A percentile compares a stretch with the other conserved stretches of the same genome.
Conservation (phyloP, 257 asterid genomes). For the Misopates orontium region DNA sequence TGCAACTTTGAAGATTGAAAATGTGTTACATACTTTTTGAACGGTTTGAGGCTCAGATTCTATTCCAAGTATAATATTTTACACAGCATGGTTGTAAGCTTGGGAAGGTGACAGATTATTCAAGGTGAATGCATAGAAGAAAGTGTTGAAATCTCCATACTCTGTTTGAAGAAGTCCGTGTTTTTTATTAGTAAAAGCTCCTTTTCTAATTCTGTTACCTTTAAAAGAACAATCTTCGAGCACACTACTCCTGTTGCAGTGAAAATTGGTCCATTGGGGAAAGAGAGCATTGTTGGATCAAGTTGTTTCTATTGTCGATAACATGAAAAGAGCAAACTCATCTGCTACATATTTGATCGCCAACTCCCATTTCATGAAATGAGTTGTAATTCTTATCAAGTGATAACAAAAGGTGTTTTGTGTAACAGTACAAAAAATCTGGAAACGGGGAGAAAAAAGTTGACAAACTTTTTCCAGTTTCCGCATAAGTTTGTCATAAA, state of each 20-base stretch:
- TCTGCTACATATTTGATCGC: too few species aligned
- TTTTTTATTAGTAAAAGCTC: too few species aligned
- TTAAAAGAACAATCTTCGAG: background rate
- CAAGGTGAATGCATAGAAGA: background rate
- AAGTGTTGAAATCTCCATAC: too few species aligned
- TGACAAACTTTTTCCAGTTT: background rate
- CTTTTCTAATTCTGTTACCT: background rate
- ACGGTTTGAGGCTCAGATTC: background rate
- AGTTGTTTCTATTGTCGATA: too few species aligned
- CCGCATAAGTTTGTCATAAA: background rate
- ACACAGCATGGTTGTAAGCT: background rate
- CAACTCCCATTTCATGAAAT: too few species aligned
- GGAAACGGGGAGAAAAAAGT: background rate
- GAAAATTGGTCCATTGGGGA: too few species aligned
- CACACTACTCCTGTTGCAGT: background rate
- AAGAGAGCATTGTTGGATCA: too few species aligned
- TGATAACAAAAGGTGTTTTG: too few species aligned
- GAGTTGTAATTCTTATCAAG: too few species aligned
- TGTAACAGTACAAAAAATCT: too few species aligned
- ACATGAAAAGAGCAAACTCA: too few species aligned
- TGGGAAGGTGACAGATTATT: background rate
- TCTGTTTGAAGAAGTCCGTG: too few species aligned
- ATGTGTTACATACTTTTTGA: background rate
- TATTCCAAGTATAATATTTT: background rate
- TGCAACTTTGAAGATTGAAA: background rate